Percentiles rank a stretch among this genome's conserved stretches.
phyloP scores from a whole-genome alignment of 495 filamentous ascomycete genomes.

The Trichoderma asperelloides region DNA sequence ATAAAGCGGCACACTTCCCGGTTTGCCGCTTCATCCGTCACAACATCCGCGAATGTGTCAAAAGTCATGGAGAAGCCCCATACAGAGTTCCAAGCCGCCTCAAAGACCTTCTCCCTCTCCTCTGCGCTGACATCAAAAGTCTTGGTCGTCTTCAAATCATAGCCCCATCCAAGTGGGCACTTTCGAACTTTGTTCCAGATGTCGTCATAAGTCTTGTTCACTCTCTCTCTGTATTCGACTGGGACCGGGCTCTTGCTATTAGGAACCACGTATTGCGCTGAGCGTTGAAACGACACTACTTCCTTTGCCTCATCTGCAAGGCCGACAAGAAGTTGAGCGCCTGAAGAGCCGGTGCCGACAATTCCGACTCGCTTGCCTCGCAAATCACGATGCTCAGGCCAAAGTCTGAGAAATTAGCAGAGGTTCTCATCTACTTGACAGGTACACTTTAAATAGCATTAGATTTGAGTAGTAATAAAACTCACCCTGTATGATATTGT shows the following conservation, averaged over 20 bases:
- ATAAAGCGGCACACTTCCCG: conserved; percentile 50
- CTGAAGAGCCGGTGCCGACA: not conserved
- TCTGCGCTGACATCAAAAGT: conserved; percentile 32
- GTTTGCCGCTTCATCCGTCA: conserved; percentile 37
- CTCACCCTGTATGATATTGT: not conserved
- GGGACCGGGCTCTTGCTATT: not conserved
- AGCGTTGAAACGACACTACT: not conserved
- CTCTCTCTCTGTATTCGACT: not conserved
- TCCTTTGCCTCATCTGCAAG: not conserved
- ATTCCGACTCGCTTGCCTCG: not conserved
- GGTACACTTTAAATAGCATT: too few relatives aligned
- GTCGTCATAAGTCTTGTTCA: not conserved
- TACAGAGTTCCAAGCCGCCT: conserved; percentile 40
- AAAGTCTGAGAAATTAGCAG: too few relatives aligned
- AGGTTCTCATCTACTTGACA: too few relatives aligned
- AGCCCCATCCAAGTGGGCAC: not conserved
- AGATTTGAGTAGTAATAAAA: too few relatives aligned
- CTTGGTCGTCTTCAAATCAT: conserved; percentile 14
- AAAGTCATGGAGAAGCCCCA: conserved; percentile 40
- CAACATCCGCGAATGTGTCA: conserved; percentile 40
- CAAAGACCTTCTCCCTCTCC: conserved; percentile 34
- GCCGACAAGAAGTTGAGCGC: not conserved
- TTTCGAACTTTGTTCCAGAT: too few relatives aligned
- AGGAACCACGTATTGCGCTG: not conserved
- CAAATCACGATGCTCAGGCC: not conserved